These are phyloP conservation scores for Yarrowia sp. DNA, from an alignment of 805 yeast species.

Conservation along the genomic window DNA sequence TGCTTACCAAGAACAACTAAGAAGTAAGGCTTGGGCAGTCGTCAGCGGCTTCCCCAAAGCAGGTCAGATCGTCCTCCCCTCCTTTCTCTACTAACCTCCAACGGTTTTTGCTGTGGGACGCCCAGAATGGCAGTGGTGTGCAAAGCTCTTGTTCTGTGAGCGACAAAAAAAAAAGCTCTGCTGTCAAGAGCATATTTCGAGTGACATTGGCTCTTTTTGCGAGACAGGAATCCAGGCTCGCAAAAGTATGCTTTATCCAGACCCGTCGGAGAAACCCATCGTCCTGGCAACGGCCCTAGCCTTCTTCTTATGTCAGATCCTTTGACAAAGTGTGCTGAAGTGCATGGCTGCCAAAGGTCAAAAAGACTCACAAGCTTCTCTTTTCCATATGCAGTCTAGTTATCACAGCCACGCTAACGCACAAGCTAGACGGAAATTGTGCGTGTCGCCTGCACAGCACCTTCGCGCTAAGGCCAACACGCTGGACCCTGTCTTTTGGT, in stretches of 20 bases:
- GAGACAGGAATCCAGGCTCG: too few relatives aligned
- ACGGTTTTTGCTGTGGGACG: conserved; percentile 5
- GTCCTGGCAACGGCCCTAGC: neutral
- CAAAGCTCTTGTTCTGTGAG: too few relatives aligned
- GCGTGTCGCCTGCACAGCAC: neutral
- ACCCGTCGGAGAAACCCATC: too few relatives aligned
- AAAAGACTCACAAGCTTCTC: neutral
- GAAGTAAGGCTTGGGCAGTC: too few relatives aligned
- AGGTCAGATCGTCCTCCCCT: neutral
- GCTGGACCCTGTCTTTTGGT: neutral
- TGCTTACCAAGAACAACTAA: neutral
- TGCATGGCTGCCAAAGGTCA: neutral
- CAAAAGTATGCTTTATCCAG: too few relatives aligned
- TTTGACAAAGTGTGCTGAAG: too few relatives aligned
- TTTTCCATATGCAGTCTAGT: neutral
- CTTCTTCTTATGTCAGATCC: neutral
- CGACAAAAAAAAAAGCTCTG: neutral
- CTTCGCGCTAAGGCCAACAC: neutral
- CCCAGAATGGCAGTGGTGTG: neutral
- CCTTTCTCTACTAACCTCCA: neutral
- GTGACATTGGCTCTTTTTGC: neutral
- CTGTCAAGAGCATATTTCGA: neutral
- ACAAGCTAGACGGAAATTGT: neutral
- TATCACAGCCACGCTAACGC: neutral
- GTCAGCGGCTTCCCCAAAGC: neutral